Conservation (phyloP, 2,329 filamentous ascomycete species). For the Xylariaceae sp. region DNA sequence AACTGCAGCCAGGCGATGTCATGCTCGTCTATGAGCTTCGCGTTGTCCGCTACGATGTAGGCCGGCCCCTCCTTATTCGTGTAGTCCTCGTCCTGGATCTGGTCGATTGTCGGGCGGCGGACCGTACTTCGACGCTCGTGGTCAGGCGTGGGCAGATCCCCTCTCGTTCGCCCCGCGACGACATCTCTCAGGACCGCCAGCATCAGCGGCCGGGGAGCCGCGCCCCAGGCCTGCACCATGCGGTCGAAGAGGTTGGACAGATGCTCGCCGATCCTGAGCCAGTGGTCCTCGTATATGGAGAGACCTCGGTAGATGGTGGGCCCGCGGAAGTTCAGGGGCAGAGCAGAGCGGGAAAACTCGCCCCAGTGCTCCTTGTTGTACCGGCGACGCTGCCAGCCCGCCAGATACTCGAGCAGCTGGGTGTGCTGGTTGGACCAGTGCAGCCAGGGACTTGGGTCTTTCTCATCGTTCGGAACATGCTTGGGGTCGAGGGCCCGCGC, state of each 20-base stretch:
- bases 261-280: constrained; percentile 20
- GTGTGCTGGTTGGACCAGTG: constrained; percentile 21
- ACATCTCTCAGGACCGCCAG: constrained; percentile 21
- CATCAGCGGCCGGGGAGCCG: constrained; percentile 19
- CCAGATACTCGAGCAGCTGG: constrained; percentile 15
- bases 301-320: constrained; percentile 21
- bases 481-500: constrained; percentile 11
- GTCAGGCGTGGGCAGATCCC: neutral
- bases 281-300: constrained; percentile 22
- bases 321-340: constrained; percentile 24
- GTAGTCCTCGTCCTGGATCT: neutral
- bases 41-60: constrained; percentile 4
- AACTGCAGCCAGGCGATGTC: constrained; percentile 21
- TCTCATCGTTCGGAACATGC: constrained; percentile 5
- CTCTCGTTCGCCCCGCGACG: constrained; percentile 9
- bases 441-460: constrained; percentile 25
- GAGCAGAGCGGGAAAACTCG: constrained; percentile 13
- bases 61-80: constrained; percentile 5
- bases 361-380: constrained; percentile 15
- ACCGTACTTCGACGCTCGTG: neutral
- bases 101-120: neutral
- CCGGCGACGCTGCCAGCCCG: constrained; percentile 14
- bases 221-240: constrained; percentile 11
- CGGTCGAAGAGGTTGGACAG: constrained; percentile 16
- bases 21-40: constrained; percentile 14